These are phyloP conservation scores for Epichloe scottii DNA, from an alignment of 2,329 filamentous ascomycete genomes.

Conservation along the genomic window DNA sequence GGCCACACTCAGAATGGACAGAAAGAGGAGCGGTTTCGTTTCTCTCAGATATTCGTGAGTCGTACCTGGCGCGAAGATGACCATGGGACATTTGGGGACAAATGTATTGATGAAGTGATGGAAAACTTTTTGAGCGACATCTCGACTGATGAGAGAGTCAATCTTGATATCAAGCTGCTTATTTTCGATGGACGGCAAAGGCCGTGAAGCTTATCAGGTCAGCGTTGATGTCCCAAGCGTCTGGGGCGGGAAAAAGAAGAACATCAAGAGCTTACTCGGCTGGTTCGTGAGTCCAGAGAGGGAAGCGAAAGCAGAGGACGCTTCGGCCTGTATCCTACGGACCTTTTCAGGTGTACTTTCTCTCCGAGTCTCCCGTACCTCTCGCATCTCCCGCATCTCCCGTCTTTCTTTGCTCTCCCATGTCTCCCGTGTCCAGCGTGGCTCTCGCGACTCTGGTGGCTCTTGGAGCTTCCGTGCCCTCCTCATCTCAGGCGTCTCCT, in stretches of 20 bases:
- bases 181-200: conserved; percentile 3
- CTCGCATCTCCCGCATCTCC: background rate
- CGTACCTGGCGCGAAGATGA: conserved; percentile 1
- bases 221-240: background rate
- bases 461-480: background rate
- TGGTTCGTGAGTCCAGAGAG: background rate
- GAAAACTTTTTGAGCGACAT: conserved; percentile 1
- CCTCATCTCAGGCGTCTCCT: background rate
- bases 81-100: conserved; percentile 2
- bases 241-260: background rate
- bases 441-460: background rate
- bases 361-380: background rate
- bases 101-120: conserved; percentile 1
- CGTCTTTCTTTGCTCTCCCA: background rate
- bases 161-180: conserved; percentile 2
- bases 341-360: background rate
- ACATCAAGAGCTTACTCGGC: background rate
- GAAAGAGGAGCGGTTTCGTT: conserved; percentile 3
- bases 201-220: background rate
- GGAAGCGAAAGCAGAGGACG: background rate
- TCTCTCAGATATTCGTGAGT: background rate
- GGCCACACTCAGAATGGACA: conserved; percentile 3
- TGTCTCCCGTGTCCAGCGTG: too few species aligned
- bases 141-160: conserved; percentile 4
- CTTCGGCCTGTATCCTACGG: background rate